Percentiles rank a stretch among this genome's conserved stretches.
Conservation (phyloP, 805 yeast species). For the Schwanniomyces sp. region DNA sequence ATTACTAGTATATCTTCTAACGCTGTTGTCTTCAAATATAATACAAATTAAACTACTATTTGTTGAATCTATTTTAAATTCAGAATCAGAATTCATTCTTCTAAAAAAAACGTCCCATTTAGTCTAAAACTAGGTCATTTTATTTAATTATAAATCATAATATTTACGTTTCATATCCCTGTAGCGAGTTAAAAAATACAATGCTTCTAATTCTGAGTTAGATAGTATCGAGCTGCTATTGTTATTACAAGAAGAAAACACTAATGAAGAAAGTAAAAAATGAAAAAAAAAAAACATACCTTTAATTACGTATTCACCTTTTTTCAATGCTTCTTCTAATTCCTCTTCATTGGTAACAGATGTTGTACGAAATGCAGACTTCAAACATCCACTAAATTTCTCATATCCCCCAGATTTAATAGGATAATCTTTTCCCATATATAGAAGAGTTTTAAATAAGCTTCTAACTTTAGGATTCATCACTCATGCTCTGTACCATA, state of each 20-base stretch:
- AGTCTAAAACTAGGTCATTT: not conserved
- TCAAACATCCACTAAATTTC: slow-evolving; percentile 19
- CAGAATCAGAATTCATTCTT: not conserved
- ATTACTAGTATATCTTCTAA: no score
- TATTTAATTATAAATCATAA: slow-evolving; percentile 1
- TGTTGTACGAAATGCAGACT: slow-evolving; percentile 18
- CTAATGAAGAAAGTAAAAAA: not conserved
- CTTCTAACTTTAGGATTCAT: slow-evolving; percentile 12
- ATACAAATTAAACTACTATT: no score
- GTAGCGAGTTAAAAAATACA: slow-evolving; percentile 30
- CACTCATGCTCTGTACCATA: not conserved
- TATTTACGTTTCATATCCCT: slow-evolving; percentile 28
- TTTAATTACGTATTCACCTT: slow-evolving; percentile 27
- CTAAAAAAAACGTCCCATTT: not conserved
- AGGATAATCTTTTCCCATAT: slow-evolving; percentile 39
- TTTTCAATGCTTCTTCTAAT: slow-evolving; percentile 21
- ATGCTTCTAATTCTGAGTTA: slow-evolving; percentile 28
- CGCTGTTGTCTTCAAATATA: no score
- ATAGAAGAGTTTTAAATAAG: slow-evolving; percentile 25
- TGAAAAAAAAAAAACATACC: slow-evolving; percentile 14
- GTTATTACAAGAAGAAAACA: not conserved
- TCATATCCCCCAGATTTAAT: slow-evolving; percentile 26
- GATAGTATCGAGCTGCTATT: slow-evolving; percentile 7
- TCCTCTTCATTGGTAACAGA: slow-evolving; percentile 12
- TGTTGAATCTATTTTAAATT: not conserved